These are phyloP conservation scores for Davidsoniella australis DNA, from an alignment of 2,329 filamentous ascomycete genomes.

Conservation along the genomic window DNA sequence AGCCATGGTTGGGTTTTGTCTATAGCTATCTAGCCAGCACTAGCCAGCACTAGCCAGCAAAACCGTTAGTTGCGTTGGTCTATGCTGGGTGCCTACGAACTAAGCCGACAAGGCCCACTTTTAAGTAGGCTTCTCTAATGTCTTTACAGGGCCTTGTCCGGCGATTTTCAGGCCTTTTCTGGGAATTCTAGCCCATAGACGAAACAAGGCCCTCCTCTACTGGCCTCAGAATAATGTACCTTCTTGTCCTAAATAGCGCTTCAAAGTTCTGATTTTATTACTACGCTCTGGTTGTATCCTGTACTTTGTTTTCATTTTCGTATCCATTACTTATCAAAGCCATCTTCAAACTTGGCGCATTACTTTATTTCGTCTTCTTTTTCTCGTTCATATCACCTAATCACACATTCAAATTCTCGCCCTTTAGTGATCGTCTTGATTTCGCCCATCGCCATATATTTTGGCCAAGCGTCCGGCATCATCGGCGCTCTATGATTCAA, in stretches of 20 bases:
- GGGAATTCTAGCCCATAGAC: background rate
- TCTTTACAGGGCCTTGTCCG: background rate
- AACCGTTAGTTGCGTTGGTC: too few relatives aligned
- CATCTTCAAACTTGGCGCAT: background rate
- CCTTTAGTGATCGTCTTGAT: background rate
- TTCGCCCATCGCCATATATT: background rate
- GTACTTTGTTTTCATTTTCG: background rate
- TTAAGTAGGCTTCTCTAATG: background rate
- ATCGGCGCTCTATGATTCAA: conserved; percentile 28
- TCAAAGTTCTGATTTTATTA: too few relatives aligned
- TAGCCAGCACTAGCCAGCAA: too few relatives aligned
- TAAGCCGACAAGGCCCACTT: background rate
- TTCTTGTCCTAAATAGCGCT: background rate
- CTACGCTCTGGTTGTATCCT: background rate
- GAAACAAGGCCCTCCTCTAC: background rate
- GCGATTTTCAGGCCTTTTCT: background rate
- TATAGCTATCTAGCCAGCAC: too few relatives aligned
- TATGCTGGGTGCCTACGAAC: background rate
- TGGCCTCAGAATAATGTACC: background rate
- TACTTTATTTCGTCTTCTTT: background rate
- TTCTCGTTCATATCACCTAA: background rate
- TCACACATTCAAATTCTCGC: background rate
- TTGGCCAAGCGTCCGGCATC: conserved; percentile 22
- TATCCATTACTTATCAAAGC: background rate
- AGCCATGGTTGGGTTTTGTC: too few relatives aligned